Evolutionary conservation across 805 yeast species (phyloP).

Genomic region (Lipomyces japonicus): DNA sequence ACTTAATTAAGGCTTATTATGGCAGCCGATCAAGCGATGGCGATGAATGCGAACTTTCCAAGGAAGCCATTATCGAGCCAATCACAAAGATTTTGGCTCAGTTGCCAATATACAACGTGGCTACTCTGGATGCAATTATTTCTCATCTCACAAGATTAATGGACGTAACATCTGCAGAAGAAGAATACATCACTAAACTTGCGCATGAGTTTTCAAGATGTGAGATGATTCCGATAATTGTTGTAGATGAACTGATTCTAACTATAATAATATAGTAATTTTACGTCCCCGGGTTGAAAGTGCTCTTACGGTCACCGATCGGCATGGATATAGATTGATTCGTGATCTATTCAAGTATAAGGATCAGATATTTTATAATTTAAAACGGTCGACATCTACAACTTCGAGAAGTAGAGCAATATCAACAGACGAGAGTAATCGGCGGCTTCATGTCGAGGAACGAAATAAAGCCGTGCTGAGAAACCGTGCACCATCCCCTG

Average conservation of each 20-base stretch:
- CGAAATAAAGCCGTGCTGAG: constrained; percentile 9
- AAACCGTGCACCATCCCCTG: constrained; percentile 9
- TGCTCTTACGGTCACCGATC: constrained; percentile 51
- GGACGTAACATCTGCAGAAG: constrained; percentile 43
- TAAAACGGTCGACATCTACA: constrained; percentile 3
- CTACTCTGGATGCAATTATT: constrained; percentile 74
- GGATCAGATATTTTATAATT: constrained; percentile 50
- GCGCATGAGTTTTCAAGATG: constrained; percentile 58
- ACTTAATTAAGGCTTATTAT: constrained; percentile 65
- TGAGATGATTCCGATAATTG: neutral
- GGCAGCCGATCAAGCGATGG: constrained; percentile 44
- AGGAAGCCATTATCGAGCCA: constrained; percentile 12
- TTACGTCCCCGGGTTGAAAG: constrained; percentile 51
- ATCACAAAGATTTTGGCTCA: constrained; percentile 58
- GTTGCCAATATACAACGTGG: constrained; percentile 65
- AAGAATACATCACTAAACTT: constrained; percentile 40
- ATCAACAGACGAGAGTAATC: constrained; percentile 8
- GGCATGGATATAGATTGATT: constrained; percentile 55
- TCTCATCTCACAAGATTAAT: constrained; percentile 69
- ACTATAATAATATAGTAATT: constrained; percentile 46
- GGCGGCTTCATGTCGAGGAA: constrained; percentile 11
- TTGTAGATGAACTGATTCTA: neutral
- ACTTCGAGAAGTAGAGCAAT: neutral
- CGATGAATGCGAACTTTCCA: constrained; percentile 22
- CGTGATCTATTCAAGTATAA: constrained; percentile 59